Evolutionary conservation across 176 grass and related monocot genomes (phyloP).

Genomic region (Neostapfia colusana): DNA sequence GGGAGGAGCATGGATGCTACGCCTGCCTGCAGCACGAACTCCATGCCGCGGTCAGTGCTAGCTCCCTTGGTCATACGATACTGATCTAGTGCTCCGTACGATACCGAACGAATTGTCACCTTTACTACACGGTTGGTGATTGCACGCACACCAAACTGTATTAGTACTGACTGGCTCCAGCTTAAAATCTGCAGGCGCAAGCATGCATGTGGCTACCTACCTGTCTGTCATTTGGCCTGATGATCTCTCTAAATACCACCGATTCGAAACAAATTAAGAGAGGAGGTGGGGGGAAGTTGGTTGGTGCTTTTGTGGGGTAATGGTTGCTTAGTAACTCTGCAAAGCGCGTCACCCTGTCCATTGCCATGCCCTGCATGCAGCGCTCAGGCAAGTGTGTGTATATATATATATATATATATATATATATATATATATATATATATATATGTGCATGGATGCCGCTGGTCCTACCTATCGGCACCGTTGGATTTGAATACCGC

Average conservation of each 20-base stretch:
- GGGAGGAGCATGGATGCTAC: background rate
- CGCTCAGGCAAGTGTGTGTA: no score
- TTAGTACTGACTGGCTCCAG: no score
- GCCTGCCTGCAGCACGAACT: background rate
- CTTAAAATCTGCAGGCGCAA: background rate
- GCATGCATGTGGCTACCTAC: constrained; percentile 21
- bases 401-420: no score
- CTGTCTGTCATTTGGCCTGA: background rate
- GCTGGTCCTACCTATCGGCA: background rate
- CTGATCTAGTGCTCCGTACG: background rate
- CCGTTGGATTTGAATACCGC: background rate
- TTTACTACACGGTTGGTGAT: no score
- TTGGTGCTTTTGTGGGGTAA: constrained; percentile 2
- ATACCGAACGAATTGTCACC: background rate
- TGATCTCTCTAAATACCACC: constrained; percentile 22
- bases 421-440: no score
- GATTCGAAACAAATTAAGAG: background rate
- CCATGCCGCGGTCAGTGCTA: background rate
- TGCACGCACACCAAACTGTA: no score
- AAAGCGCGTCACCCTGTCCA: background rate
- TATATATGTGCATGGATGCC: no score
- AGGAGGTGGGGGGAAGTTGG: background rate
- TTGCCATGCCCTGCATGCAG: background rate
- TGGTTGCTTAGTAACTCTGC: constrained; percentile 1
- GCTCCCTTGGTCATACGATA: no score